A percentile compares a stretch with the other conserved stretches of the same genome.
phyloP scores from a whole-genome alignment of 768 basidiomycete genomes.

The Amanita jacksonii region DNA sequence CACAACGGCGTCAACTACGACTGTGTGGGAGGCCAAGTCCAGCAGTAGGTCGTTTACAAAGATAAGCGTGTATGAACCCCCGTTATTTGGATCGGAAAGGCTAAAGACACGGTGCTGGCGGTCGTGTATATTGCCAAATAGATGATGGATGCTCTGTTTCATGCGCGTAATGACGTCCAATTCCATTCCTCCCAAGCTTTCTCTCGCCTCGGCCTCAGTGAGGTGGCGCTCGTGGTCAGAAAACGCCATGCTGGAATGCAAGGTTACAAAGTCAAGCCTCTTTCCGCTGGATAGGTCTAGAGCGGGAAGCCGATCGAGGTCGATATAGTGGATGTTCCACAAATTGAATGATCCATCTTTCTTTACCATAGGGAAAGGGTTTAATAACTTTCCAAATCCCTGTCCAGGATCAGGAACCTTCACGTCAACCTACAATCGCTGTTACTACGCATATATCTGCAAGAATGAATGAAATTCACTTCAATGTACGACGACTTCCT shows the following conservation, averaged over 20 bases:
- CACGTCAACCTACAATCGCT: constrained; percentile 18
- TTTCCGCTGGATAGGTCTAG: constrained; percentile 11
- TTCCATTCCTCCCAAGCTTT: neutral
- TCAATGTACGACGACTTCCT: constrained; percentile 46
- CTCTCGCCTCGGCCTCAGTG: neutral
- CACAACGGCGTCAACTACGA: constrained; percentile 42
- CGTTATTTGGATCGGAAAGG: constrained; percentile 14
- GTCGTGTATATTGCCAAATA: constrained; percentile 6
- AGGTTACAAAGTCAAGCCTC: constrained; percentile 10
- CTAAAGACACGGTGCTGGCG: constrained; percentile 11
- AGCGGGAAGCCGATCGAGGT: constrained; percentile 18
- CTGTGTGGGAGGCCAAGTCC: constrained; percentile 38
- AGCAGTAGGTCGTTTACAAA: constrained; percentile 37
- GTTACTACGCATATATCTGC: constrained; percentile 12
- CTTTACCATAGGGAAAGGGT: constrained; percentile 21
- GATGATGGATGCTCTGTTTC: constrained; percentile 11
- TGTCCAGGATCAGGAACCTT: constrained; percentile 13
- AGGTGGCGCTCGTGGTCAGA: constrained; percentile 13
- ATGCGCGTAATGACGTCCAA: constrained; percentile 8
- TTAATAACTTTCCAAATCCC: constrained; percentile 14
- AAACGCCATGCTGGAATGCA: constrained; percentile 7
- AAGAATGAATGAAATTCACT: constrained; percentile 21
- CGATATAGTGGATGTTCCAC: constrained; percentile 26
- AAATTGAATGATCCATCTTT: constrained; percentile 9
- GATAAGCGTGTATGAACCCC: constrained; percentile 28